Conservation (phyloP, 495 filamentous ascomycete species). For the Penicillium dipodomyicola region DNA sequence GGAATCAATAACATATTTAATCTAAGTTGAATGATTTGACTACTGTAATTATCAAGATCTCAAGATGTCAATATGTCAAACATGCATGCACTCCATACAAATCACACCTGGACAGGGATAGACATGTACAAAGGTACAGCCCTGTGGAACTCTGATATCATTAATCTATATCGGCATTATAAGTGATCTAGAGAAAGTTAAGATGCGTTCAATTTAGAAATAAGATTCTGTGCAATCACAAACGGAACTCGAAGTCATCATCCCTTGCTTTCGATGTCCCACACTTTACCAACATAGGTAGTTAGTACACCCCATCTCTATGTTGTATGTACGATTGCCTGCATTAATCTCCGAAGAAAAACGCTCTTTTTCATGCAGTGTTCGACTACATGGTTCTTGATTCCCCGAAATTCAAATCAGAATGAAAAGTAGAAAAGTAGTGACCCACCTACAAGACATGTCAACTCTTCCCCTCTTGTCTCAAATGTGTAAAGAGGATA, state of each 20-base stretch:
- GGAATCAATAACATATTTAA: neutral
- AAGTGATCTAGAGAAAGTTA: neutral
- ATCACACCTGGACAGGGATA: neutral
- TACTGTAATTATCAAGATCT: neutral
- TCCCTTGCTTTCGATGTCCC: neutral
- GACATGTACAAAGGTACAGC: neutral
- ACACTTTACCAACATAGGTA: neutral
- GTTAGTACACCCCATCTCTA: neutral
- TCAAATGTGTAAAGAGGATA: neutral
- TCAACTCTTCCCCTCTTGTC: constrained; percentile 2
- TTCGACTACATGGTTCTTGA: no score
- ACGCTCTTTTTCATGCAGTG: constrained; percentile 3
- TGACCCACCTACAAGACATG: neutral
- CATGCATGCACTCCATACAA: neutral
- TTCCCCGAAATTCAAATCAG: neutral
- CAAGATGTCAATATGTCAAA: neutral
- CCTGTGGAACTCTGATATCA: neutral
- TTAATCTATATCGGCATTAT: neutral
- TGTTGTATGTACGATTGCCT: neutral
- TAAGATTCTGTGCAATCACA: neutral
- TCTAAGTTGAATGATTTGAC: neutral
- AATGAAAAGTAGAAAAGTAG: neutral
- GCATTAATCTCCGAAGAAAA: constrained; percentile 10
- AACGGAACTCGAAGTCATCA: neutral
- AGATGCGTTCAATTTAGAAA: neutral